phyloP scores from a whole-genome alignment of 1,284 basidiomycete genomes.

The Trametes versicolor region DNA sequence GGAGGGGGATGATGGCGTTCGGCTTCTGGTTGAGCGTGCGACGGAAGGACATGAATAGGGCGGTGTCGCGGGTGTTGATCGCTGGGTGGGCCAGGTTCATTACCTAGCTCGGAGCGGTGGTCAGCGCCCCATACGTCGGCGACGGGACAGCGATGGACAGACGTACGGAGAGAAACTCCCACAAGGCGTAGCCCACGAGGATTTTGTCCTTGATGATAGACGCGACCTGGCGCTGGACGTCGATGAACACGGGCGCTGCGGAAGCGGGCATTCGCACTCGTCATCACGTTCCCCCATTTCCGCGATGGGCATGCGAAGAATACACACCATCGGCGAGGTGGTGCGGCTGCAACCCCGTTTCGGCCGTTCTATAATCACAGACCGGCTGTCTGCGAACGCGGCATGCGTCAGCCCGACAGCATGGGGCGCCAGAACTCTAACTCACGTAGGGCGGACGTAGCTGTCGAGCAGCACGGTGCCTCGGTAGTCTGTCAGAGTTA shows the following conservation, averaged over 20 bases:
- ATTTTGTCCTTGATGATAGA: slow-evolving; percentile 57
- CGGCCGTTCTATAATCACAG: slow-evolving; percentile 56
- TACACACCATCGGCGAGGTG: slow-evolving; percentile 54
- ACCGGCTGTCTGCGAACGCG: slow-evolving; percentile 51
- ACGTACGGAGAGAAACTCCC: slow-evolving; percentile 63
- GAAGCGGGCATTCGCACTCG: not conserved
- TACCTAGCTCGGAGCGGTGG: slow-evolving; percentile 48
- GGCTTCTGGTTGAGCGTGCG: slow-evolving; percentile 53
- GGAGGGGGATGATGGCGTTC: slow-evolving; percentile 51
- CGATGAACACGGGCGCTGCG: slow-evolving; percentile 57
- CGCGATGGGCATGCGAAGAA: not conserved
- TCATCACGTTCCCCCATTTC: slow-evolving; percentile 14
- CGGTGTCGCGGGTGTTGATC: slow-evolving; percentile 64
- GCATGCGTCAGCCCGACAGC: slow-evolving; percentile 14
- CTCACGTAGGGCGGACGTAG: slow-evolving; percentile 64
- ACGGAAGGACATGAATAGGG: slow-evolving; percentile 63
- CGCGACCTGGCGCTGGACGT: slow-evolving; percentile 57
- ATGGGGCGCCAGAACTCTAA: slow-evolving; percentile 15
- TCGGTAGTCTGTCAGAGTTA: slow-evolving; percentile 57
- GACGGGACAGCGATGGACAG: not conserved
- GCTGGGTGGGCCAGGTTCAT: slow-evolving; percentile 63
- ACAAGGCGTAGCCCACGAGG: slow-evolving; percentile 63
- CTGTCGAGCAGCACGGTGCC: slow-evolving; percentile 61
- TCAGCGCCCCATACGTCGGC: slow-evolving; percentile 15
- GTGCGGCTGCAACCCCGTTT: slow-evolving; percentile 56